Percentiles rank a stretch among this genome's conserved stretches.
Conservation (phyloP, 805 yeast species). For the Metschnikowia gruessii region DNA sequence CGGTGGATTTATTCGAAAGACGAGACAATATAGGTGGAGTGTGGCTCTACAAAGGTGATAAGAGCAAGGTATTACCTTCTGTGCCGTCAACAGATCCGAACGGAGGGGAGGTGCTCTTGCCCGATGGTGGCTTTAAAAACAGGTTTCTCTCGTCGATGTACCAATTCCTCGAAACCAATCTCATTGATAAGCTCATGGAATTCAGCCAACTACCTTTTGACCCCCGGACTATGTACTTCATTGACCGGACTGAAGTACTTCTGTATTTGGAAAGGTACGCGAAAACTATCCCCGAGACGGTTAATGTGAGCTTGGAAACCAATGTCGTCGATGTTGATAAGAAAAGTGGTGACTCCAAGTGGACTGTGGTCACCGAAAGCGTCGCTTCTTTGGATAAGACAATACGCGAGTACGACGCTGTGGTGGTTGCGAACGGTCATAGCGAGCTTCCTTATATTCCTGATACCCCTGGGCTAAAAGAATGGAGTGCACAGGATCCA, state of each 20-base stretch:
- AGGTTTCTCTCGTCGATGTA: constrained; percentile 25
- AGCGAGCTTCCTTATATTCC: constrained; percentile 38
- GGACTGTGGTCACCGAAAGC: constrained; percentile 12
- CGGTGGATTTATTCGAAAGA: constrained; percentile 58
- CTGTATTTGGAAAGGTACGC: constrained; percentile 59
- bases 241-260: constrained; percentile 58
- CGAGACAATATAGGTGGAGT: constrained; percentile 68
- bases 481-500: constrained; percentile 29
- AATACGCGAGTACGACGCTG: constrained; percentile 33
- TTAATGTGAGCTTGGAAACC: constrained; percentile 21
- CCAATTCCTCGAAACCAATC: constrained; percentile 23
- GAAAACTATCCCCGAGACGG: constrained; percentile 40
- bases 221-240: constrained; percentile 48
- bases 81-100: constrained; percentile 24
- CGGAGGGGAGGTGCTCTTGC: constrained; percentile 13
- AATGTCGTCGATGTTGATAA: constrained; percentile 31
- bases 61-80: constrained; percentile 16
- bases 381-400: constrained; percentile 6
- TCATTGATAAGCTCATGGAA: constrained; percentile 52
- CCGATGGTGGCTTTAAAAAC: constrained; percentile 9
- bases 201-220: constrained; percentile 53
- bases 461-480: constrained; percentile 28
- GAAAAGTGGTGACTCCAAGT: constrained; percentile 1
- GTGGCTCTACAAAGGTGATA: constrained; percentile 58
- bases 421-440: constrained; percentile 41